A percentile compares a stretch with the other conserved stretches of the same genome.
phyloP scores from a whole-genome alignment of 2,329 filamentous ascomycete species.

The Diatrype stigma region DNA sequence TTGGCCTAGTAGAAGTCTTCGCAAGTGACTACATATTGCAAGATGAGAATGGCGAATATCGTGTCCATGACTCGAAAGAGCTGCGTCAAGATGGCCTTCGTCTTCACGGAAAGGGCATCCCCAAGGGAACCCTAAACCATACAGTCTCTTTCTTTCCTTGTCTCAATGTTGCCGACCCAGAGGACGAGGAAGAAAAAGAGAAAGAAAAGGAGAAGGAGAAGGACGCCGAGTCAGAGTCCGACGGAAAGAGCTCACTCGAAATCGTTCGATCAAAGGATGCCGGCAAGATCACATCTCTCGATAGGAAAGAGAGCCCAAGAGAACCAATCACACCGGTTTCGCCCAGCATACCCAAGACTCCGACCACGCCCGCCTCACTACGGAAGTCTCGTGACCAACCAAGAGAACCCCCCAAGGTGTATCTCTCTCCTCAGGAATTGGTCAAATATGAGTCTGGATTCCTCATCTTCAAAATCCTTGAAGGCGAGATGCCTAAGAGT shows the following conservation, averaged over 20 bases:
- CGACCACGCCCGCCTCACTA: slow-evolving; percentile 30
- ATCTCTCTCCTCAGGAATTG: slow-evolving; percentile 74
- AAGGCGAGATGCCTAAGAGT: slow-evolving; percentile 74
- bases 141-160: slow-evolving; percentile 88
- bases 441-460: slow-evolving; percentile 84
- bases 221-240: slow-evolving; percentile 21
- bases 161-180: slow-evolving; percentile 81
- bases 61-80: slow-evolving; percentile 72
- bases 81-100: slow-evolving; percentile 64
- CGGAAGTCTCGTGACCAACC: slow-evolving; percentile 47
- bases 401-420: slow-evolving; percentile 68
- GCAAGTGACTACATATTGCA: slow-evolving; percentile 76
- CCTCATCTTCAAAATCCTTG: slow-evolving; percentile 89
- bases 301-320: slow-evolving; percentile 23
- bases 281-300: slow-evolving; percentile 40
- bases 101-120: slow-evolving; percentile 65
- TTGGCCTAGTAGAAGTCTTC: slow-evolving; percentile 75
- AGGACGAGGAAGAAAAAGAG: slow-evolving; percentile 75
- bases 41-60: slow-evolving; percentile 74
- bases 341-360: slow-evolving; percentile 40
- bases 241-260: slow-evolving; percentile 26
- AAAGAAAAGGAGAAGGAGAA: slow-evolving; percentile 54
- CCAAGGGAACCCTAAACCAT: slow-evolving; percentile 79
- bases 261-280: slow-evolving; percentile 33
- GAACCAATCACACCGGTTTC: slow-evolving; percentile 26